Evolutionary conservation across 1,284 basidiomycete species (phyloP).

Genomic region (Lentinula novae-zelandiae): DNA sequence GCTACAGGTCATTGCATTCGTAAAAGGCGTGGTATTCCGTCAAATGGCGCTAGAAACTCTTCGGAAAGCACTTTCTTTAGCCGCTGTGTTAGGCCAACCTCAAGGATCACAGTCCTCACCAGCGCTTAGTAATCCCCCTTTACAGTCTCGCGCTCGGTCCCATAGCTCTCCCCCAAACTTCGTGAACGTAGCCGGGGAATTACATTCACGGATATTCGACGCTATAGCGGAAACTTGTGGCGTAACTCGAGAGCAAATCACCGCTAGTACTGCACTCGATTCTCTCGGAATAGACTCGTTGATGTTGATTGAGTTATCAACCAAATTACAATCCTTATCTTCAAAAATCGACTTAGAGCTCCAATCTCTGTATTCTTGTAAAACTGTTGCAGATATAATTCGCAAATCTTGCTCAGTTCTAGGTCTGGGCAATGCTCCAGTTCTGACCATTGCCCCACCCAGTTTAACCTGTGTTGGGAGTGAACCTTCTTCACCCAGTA

Average conservation of each 20-base stretch:
- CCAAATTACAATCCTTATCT: constrained; percentile 32
- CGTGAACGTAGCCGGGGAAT: not conserved
- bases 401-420: constrained; percentile 21
- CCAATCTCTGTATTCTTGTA: constrained; percentile 32
- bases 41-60: constrained; percentile 47
- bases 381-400: constrained; percentile 35
- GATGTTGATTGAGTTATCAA: constrained; percentile 49
- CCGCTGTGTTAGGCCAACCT: constrained; percentile 21
- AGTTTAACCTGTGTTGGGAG: constrained; percentile 19
- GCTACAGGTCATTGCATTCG: constrained; percentile 43
- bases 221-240: constrained; percentile 44
- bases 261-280: constrained; percentile 33
- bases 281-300: constrained; percentile 53
- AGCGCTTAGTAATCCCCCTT: not conserved
- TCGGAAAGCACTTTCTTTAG: constrained; percentile 37
- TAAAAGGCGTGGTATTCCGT: constrained; percentile 56
- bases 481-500: constrained; percentile 31
- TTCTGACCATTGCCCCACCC: constrained; percentile 6
- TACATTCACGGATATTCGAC: constrained; percentile 20
- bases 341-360: constrained; percentile 29
- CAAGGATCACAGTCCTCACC: not conserved
- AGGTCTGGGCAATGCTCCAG: constrained; percentile 9
- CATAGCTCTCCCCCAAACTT: constrained; percentile 5
- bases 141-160: not conserved
- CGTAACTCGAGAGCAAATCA: constrained; percentile 27